Evolutionary conservation across 1,139 yeast genomes (phyloP), one percentile per base, ranked within the genome.

Genomic region (Magnusiomyces sp.): DNA sequence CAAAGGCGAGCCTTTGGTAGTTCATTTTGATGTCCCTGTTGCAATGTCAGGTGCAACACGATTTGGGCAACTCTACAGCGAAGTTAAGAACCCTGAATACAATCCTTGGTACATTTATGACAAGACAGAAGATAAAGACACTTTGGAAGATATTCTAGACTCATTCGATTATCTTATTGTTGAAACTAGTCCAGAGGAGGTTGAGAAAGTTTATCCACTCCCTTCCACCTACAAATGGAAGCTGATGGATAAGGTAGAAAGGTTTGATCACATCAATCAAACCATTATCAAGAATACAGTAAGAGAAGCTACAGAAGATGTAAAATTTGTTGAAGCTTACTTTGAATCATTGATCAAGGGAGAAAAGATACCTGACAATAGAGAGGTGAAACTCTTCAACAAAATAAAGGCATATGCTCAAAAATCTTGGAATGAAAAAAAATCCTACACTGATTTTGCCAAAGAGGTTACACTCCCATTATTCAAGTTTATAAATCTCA

Each of bases 21-120:
- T 88, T 5, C 95, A 89, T 63, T 68, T 88, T 69, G 95, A 86
- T 59, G 82, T 82, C 1, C 80, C 86, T 0, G 75, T 94, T 1
- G 86, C 95, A 62, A 88, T 88, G 95, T 79, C 90, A 1, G 98
- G 98, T 6, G 83, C 82, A 5, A 77, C 89, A 2, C 71, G 80
- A 50, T 90, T 90, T 65, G 83, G 83, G 1, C 82, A 86, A 60
- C 58, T 80, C 13, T 73, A 74, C 52, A 27, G 40, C 11, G 33
- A 31, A n/a, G 42, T 5, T 19, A 39, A 11, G 5, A 43, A 34
- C 10, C 11, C 14, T 41, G 44, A 27, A 41, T 43, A 47, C 29
- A 58, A 62, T 34, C 60, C 67, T 27, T 58, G 63, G 19, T 65
- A 84, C n/a, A 66, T 59, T 1, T 90, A 87, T 62, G 95, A 89